phyloP scores from a whole-genome alignment of 2,329 filamentous ascomycete species.

The Cadophora gregata region DNA sequence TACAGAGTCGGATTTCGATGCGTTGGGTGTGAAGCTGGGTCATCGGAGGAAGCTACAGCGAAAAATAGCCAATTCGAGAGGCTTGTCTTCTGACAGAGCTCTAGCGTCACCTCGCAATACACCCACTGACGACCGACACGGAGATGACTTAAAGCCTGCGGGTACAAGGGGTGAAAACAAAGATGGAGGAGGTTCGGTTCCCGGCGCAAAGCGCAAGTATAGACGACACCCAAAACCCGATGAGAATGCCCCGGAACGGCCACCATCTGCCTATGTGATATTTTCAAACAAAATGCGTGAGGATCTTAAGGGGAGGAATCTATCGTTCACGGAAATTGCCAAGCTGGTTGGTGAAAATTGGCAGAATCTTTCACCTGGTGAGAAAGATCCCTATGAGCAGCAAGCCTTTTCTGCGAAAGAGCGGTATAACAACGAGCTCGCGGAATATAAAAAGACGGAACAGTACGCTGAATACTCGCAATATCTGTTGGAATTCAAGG shows the following conservation, averaged over 20 bases:
- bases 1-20: constrained; percentile 81
- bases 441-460: constrained; percentile 78
- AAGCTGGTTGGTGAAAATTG: constrained; percentile 83
- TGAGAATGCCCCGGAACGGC: constrained; percentile 79
- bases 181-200: constrained; percentile 50
- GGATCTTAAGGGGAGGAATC: constrained; percentile 74
- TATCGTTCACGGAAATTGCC: constrained; percentile 84
- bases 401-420: constrained; percentile 78
- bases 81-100: constrained; percentile 52
- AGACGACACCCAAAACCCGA: constrained; percentile 81
- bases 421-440: constrained; percentile 74
- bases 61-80: constrained; percentile 76
- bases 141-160: constrained; percentile 59
- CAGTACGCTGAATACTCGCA: constrained; percentile 71
- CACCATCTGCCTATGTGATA: constrained; percentile 82
- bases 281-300: constrained; percentile 87
- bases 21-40: constrained; percentile 78
- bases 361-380: constrained; percentile 70
- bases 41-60: constrained; percentile 87
- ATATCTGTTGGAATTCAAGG: constrained; percentile 80
- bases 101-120: constrained; percentile 47
- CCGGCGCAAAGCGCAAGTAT: constrained; percentile 72
- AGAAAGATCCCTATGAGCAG: constrained; percentile 75
- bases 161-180: constrained; percentile 50
- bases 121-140: constrained; percentile 63